Evolutionary conservation across 495 filamentous ascomycete genomes (phyloP).

Genomic region (Daldinia concentrica): DNA sequence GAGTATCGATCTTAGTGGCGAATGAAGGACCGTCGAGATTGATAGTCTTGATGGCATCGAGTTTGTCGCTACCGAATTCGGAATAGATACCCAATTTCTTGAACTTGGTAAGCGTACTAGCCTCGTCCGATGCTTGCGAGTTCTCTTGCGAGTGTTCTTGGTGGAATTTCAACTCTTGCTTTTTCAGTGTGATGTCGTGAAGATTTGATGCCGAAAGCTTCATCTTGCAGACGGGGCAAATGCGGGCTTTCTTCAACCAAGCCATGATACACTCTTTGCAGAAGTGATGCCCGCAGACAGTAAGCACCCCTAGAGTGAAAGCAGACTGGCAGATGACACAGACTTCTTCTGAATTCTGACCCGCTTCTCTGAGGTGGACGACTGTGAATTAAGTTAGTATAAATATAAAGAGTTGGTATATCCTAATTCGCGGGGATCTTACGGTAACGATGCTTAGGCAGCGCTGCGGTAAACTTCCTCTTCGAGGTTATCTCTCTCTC

Average conservation of each 20-base stretch:
- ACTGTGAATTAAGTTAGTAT: conserved; percentile 47
- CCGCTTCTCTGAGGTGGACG: conserved; percentile 58
- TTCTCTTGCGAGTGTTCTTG: conserved; percentile 61
- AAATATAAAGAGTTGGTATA: neutral
- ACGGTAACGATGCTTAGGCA: conserved; percentile 78
- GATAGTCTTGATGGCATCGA: conserved; percentile 84
- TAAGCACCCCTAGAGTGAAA: conserved; percentile 84
- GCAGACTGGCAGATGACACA: conserved; percentile 82
- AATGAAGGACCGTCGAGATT: conserved; percentile 76
- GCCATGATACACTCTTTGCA: conserved; percentile 83
- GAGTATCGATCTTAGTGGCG: conserved; percentile 87
- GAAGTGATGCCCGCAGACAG: conserved; percentile 88
- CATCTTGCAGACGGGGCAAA: conserved; percentile 81
- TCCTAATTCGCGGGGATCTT: conserved; percentile 56
- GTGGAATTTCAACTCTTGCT: conserved; percentile 72
- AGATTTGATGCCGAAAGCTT: conserved; percentile 69
- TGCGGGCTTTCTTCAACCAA: conserved; percentile 74
- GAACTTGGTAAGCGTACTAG: conserved; percentile 23
- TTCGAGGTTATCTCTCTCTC: conserved; percentile 59
- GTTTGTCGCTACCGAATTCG: conserved; percentile 71
- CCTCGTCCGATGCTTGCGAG: conserved; percentile 20
- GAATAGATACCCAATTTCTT: conserved; percentile 71
- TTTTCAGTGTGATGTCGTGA: conserved; percentile 85
- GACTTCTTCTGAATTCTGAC: conserved; percentile 65
- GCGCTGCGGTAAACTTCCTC: conserved; percentile 65